These are phyloP conservation scores for Fusarium globosum DNA, from an alignment of 2,329 filamentous ascomycete genomes.

Conservation along the genomic window DNA sequence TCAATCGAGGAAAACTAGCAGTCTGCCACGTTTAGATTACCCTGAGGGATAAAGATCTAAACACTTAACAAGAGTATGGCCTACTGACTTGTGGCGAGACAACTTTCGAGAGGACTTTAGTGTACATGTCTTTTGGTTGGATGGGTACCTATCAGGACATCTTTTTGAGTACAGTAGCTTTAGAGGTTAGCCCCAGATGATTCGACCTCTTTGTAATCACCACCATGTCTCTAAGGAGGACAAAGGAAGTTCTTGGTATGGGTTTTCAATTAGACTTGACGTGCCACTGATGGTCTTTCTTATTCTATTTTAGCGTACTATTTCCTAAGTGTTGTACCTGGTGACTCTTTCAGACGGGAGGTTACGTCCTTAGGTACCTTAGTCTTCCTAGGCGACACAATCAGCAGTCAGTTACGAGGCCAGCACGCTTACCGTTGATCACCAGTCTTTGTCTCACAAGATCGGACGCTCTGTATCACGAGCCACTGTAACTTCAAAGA, in stretches of 20 bases:
- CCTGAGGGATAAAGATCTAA: not conserved
- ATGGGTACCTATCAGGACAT: not conserved
- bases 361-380: not conserved
- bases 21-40: not conserved
- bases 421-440: not conserved
- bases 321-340: not conserved
- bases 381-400: slow-evolving; percentile 2
- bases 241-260: not conserved
- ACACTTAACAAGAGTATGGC: too few species aligned
- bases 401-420: slow-evolving; percentile 9
- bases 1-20: not conserved
- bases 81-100: not conserved
- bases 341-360: not conserved
- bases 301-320: not conserved
- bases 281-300: not conserved
- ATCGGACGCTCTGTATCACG: not conserved
- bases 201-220: not conserved
- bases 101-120: too few species aligned
- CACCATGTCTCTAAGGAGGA: not conserved
- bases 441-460: not conserved
- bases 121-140: not conserved
- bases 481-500: not conserved
- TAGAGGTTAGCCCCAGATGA: not conserved
- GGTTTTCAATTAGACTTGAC: not conserved
- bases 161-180: not conserved